Conservation (phyloP, 2,329 filamentous ascomycete species). For the Albifimbria verrucaria region DNA sequence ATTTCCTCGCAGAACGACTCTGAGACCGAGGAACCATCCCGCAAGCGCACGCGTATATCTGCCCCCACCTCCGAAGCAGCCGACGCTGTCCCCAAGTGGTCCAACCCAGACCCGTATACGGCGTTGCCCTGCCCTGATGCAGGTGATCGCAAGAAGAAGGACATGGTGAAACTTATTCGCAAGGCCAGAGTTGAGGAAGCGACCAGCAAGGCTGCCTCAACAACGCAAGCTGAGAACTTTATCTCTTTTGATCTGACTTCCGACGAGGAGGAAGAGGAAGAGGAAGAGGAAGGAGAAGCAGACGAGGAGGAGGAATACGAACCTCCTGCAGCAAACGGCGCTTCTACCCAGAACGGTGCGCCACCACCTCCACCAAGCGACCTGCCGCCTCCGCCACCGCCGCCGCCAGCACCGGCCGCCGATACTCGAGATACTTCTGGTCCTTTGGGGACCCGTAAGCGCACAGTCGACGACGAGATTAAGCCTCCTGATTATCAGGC, state of each 20-base stretch:
- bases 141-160: constrained; percentile 68
- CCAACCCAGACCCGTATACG: constrained; percentile 93
- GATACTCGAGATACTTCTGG: constrained; percentile 30
- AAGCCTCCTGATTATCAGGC: constrained; percentile 53
- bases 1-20: constrained; percentile 40
- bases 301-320: constrained; percentile 6
- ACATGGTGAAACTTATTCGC: constrained; percentile 87
- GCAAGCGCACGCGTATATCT: constrained; percentile 28
- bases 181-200: constrained; percentile 71
- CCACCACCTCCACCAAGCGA: constrained; percentile 15
- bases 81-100: constrained; percentile 72
- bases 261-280: constrained; percentile 40
- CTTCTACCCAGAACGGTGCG: background rate
- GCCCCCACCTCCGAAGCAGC: constrained; percentile 26
- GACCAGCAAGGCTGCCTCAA: constrained; percentile 43
- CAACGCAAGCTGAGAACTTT: constrained; percentile 72
- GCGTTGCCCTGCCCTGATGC: constrained; percentile 78
- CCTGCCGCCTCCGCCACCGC: constrained; percentile 9
- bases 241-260: constrained; percentile 78
- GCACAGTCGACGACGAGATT: constrained; percentile 67
- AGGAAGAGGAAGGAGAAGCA: constrained; percentile 12
- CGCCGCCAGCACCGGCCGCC: constrained; percentile 6
- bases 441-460: constrained; percentile 66
- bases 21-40: constrained; percentile 35
- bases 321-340: background rate